A percentile compares a stretch with the other conserved stretches of the same genome.
These are phyloP conservation scores for Didymosphaeria variabile DNA, from an alignment of 2,329 filamentous ascomycete species.

Conservation along the genomic window DNA sequence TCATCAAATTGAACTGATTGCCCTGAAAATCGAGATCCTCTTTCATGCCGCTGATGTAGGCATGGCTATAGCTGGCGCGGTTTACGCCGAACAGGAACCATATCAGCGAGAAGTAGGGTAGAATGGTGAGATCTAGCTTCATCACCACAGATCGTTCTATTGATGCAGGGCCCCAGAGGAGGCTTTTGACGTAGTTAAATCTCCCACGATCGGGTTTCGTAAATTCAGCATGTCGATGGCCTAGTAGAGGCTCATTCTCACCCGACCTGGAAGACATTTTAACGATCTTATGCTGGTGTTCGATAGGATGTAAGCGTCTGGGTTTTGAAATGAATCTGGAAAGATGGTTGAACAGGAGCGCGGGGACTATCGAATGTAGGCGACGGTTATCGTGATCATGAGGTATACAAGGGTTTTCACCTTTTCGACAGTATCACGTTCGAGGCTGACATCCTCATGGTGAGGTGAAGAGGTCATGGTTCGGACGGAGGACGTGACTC, in stretches of 20 bases:
- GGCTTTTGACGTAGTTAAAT: neutral
- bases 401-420: no score
- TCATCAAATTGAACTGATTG: constrained; percentile 10
- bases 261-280: neutral
- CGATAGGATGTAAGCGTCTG: neutral
- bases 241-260: neutral
- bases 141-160: neutral
- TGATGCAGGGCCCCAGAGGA: constrained; percentile 3
- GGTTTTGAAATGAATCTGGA: neutral
- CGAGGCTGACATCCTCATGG: no score
- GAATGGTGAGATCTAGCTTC: constrained; percentile 7
- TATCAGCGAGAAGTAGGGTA: constrained; percentile 7
- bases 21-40: constrained; percentile 6
- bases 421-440: no score
- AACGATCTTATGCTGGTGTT: neutral
- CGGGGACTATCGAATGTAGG: neutral
- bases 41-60: constrained; percentile 11
- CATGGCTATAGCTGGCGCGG: constrained; percentile 8
- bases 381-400: neutral
- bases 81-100: constrained; percentile 9
- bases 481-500: neutral
- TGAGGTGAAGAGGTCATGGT: neutral
- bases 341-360: neutral
- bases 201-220: neutral
- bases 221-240: neutral